Evolutionary conservation across 2,329 filamentous ascomycete species (phyloP).

Genomic region (Aplosporella prunicola): DNA sequence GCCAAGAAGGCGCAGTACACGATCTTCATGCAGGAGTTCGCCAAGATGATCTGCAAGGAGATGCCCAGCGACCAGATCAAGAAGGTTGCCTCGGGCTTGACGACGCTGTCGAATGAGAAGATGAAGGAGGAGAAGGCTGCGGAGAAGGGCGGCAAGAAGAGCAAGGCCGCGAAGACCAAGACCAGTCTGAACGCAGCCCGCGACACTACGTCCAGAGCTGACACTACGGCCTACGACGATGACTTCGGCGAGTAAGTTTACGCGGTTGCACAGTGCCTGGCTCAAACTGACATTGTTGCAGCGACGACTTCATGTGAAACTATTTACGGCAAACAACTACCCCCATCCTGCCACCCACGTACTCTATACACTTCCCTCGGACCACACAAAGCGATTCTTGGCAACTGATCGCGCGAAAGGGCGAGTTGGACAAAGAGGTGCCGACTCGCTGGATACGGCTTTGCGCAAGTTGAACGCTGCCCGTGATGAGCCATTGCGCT

Average conservation of each 20-base stretch:
- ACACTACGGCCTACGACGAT: slow-evolving; percentile 72
- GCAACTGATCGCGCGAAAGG: not conserved
- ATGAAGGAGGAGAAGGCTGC: slow-evolving; percentile 96
- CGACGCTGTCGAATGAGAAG: slow-evolving; percentile 92
- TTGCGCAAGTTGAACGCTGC: too few species aligned
- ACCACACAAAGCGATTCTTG: not conserved
- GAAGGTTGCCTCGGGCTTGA: slow-evolving; percentile 81
- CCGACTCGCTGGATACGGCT: too few species aligned
- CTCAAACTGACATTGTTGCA: slow-evolving; percentile 17
- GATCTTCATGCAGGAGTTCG: slow-evolving; percentile 83
- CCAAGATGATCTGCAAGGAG: slow-evolving; percentile 78
- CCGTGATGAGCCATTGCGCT: not conserved
- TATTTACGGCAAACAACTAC: not conserved
- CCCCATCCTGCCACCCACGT: not conserved
- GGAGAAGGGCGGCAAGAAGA: slow-evolving; percentile 93
- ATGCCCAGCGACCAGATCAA: slow-evolving; percentile 90
- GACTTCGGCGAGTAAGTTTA: slow-evolving; percentile 71
- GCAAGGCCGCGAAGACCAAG: slow-evolving; percentile 94
- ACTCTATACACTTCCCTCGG: not conserved
- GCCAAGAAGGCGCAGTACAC: slow-evolving; percentile 83
- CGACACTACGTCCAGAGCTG: slow-evolving; percentile 47
- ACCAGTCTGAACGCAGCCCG: slow-evolving; percentile 62
- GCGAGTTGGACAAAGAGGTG: not conserved
- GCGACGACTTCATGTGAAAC: slow-evolving; percentile 32
- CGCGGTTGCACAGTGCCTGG: not conserved